Conservation (phyloP, 1,284 basidiomycete genomes). For the Apiotrichum mycotoxinovorans region DNA sequence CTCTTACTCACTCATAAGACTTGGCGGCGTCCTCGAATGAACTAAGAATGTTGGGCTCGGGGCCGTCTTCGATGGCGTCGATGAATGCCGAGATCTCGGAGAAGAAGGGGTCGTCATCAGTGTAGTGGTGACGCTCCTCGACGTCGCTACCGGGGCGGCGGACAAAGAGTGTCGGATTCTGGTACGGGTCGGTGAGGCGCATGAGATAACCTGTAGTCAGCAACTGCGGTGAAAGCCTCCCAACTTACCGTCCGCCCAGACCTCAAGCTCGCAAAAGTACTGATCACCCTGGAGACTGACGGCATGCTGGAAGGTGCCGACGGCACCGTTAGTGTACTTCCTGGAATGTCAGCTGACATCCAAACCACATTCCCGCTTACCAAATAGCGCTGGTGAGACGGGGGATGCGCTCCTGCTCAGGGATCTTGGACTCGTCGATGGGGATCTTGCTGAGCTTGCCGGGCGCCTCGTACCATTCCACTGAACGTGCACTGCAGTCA, state of each 20-base stretch:
- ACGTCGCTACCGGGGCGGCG: conserved; percentile 80
- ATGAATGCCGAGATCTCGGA: conserved; percentile 81
- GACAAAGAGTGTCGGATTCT: conserved; percentile 71
- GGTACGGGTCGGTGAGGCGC: conserved; percentile 78
- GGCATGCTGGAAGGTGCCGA: conserved; percentile 82
- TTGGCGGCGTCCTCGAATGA: conserved; percentile 69
- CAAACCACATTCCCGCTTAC: conserved; percentile 3
- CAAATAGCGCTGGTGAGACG: conserved; percentile 49
- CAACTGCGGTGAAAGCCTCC: no score
- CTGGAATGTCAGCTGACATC: no score
- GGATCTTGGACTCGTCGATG: conserved; percentile 48
- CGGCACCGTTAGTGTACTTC: conserved; percentile 87
- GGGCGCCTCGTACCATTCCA: conserved; percentile 87
- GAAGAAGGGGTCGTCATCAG: conserved; percentile 87
- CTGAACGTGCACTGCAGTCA: conserved; percentile 62
- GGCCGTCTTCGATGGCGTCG: conserved; percentile 64
- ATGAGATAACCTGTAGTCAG: conserved; percentile 25
- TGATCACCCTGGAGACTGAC: conserved; percentile 83
- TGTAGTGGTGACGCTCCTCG: conserved; percentile 69
- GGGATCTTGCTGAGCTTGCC: conserved; percentile 76
- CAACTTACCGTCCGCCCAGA: conserved; percentile 73
- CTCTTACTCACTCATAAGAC: conserved; percentile 67
- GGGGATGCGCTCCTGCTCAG: conserved; percentile 49
- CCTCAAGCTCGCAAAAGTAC: conserved; percentile 89
- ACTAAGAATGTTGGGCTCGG: conserved; percentile 46